These are phyloP conservation scores for Helenozyma baotianmanensis DNA, from an alignment of 805 yeast genomes.

Conservation along the genomic window DNA sequence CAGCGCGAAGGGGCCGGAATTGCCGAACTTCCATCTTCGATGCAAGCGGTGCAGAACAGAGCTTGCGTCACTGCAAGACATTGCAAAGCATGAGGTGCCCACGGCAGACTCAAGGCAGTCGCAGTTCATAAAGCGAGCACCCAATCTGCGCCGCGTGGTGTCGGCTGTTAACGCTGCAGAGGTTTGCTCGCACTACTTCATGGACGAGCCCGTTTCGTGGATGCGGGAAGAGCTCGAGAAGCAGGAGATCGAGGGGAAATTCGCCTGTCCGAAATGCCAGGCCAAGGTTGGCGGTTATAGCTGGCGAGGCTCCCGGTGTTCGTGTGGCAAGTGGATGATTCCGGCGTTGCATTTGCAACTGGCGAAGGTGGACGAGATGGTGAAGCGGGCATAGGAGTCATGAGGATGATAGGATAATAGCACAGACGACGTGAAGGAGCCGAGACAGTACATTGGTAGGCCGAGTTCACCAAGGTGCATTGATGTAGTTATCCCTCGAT, in stretches of 20 bases:
- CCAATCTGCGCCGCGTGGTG: slow-evolving; percentile 55
- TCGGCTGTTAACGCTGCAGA: slow-evolving; percentile 53
- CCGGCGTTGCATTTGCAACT: slow-evolving; percentile 83
- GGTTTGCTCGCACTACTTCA: slow-evolving; percentile 76
- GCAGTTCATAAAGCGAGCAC: slow-evolving; percentile 60
- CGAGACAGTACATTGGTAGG: no score
- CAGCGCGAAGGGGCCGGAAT: slow-evolving; percentile 3
- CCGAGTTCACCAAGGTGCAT: no score
- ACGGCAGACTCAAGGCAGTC: slow-evolving; percentile 60
- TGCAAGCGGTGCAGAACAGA: slow-evolving; percentile 79
- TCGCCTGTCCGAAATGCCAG: slow-evolving; percentile 77
- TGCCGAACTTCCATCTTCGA: slow-evolving; percentile 38
- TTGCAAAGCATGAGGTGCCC: slow-evolving; percentile 66
- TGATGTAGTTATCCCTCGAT: no score
- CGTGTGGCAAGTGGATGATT: slow-evolving; percentile 93
- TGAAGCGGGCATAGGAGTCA: no score
- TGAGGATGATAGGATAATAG: no score
- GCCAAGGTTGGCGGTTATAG: slow-evolving; percentile 86
- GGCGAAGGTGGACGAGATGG: slow-evolving; percentile 72
- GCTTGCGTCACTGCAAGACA: slow-evolving; percentile 59
- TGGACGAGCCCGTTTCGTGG: slow-evolving; percentile 83
- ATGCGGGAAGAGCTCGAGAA: slow-evolving; percentile 75
- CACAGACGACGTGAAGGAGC: no score
- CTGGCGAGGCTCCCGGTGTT: slow-evolving; percentile 93
- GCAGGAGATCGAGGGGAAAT: slow-evolving; percentile 81